Conservation (phyloP, 176 grass and related monocot species). For the Ampelocalamus luodianensis region DNA sequence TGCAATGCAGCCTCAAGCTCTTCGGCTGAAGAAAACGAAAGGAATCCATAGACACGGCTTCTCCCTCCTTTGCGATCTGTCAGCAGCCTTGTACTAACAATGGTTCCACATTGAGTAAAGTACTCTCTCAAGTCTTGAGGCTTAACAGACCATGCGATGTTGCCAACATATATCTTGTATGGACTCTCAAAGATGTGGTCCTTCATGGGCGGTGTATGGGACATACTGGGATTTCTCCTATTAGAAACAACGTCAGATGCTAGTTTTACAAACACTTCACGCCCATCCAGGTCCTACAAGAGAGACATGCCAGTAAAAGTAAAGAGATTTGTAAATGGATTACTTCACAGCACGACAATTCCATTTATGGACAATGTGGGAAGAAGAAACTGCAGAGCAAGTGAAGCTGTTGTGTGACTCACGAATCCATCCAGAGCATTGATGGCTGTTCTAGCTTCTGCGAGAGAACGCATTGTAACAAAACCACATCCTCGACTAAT, state of each 20-base stretch:
- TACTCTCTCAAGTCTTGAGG: conserved; percentile 64
- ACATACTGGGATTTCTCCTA: conserved; percentile 45
- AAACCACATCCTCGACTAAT: conserved; percentile 73
- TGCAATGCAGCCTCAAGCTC: conserved; percentile 58
- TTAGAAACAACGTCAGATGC: conserved; percentile 55
- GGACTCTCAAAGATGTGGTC: conserved; percentile 72
- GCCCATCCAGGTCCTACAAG: conserved; percentile 68
- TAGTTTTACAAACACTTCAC: conserved; percentile 75
- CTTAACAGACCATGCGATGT: conserved; percentile 70
- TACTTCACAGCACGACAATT: not conserved
- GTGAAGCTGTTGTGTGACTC: conserved; percentile 34
- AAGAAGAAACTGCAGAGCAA: conserved; percentile 8
- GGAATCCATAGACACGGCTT: conserved; percentile 66
- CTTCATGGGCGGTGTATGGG: conserved; percentile 59
- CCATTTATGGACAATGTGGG: not conserved
- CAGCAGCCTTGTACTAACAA: conserved; percentile 68
- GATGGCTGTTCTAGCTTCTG: conserved; percentile 68
- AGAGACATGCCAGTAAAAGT: conserved; percentile 1
- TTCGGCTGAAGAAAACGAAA: conserved; percentile 64
- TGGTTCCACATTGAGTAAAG: conserved; percentile 63
- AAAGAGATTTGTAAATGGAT: not conserved
- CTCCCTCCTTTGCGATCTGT: conserved; percentile 74
- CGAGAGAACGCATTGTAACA: conserved; percentile 66
- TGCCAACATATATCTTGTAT: conserved; percentile 75
- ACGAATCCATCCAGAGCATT: conserved; percentile 68